These are phyloP conservation scores for Linum tenue DNA, from an alignment of 345 rosid species.

Conservation along the genomic window DNA sequence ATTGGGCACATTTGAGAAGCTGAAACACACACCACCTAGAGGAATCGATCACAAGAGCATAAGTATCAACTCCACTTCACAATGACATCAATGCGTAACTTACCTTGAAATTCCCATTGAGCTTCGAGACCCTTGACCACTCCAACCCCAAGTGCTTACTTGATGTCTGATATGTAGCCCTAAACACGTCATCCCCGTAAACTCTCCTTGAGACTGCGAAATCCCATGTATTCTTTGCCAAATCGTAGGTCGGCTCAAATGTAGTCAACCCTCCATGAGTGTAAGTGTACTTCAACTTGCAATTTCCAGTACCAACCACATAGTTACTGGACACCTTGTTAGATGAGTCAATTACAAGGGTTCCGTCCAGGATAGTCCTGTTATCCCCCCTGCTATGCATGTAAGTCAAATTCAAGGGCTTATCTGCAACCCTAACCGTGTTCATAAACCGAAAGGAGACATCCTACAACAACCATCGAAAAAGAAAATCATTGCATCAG, in stretches of 20 bases:
- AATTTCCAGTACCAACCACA: slow-evolving; percentile 57
- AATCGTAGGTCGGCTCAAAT: slow-evolving; percentile 70
- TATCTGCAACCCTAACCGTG: slow-evolving; percentile 52
- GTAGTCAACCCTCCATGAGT: slow-evolving; percentile 53
- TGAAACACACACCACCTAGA: neutral
- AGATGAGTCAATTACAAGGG: slow-evolving; percentile 45
- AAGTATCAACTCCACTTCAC: no score
- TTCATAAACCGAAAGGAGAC: slow-evolving; percentile 92
- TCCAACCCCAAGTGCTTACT: slow-evolving; percentile 65
- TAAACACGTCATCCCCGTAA: slow-evolving; percentile 50
- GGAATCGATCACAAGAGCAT: neutral
- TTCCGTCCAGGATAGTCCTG: slow-evolving; percentile 64
- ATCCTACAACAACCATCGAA: slow-evolving; percentile 39
- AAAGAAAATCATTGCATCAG: neutral
- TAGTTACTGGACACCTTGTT: slow-evolving; percentile 76
- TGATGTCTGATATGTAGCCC: slow-evolving; percentile 70
- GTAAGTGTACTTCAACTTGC: slow-evolving; percentile 78
- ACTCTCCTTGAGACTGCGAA: slow-evolving; percentile 55
- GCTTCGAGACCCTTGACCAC: slow-evolving; percentile 61
- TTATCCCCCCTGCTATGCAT: slow-evolving; percentile 59
- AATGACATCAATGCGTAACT: neutral
- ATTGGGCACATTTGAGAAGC: neutral
- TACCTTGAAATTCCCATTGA: slow-evolving; percentile 69
- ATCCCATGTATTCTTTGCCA: slow-evolving; percentile 77
- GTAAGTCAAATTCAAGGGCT: slow-evolving; percentile 74